phyloP scores from a whole-genome alignment of 352 stramenopile genomes.

The Globisporangium rhizosaccharum region DNA sequence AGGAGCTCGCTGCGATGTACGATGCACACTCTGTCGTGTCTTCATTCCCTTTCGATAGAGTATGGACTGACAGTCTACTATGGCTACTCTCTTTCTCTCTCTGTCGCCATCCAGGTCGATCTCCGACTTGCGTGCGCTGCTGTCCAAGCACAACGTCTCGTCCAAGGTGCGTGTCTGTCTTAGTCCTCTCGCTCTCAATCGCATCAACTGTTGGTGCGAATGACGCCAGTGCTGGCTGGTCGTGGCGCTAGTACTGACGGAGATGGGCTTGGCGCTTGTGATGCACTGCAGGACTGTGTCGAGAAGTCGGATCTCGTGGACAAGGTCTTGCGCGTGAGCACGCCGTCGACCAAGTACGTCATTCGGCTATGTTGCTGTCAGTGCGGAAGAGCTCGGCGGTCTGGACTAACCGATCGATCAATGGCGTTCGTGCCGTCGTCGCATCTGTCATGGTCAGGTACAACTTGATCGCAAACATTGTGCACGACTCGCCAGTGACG shows the following conservation, averaged over 20 bases:
- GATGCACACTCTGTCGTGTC: neutral
- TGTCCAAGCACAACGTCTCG: constrained; percentile 48
- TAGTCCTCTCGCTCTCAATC: too few relatives aligned
- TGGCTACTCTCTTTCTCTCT: neutral
- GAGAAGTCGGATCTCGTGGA: constrained; percentile 77
- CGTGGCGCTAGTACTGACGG: neutral
- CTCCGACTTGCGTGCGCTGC: constrained; percentile 47
- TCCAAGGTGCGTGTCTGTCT: constrained; percentile 23
- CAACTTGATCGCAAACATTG: constrained; percentile 97
- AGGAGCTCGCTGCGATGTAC: constrained; percentile 46
- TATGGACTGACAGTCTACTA: neutral
- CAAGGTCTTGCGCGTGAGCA: constrained; percentile 42
- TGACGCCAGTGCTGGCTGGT: too few relatives aligned
- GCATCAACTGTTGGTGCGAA: too few relatives aligned
- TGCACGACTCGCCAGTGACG: constrained; percentile 92
- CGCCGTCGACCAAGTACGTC: constrained; percentile 64
- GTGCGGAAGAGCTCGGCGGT: neutral
- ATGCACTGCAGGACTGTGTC: constrained; percentile 68
- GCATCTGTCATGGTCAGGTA: constrained; percentile 73
- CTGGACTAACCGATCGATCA: neutral
- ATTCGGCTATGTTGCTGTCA: neutral
- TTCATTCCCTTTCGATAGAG: neutral
- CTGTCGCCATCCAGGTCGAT: constrained; percentile 34
- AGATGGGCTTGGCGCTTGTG: neutral
- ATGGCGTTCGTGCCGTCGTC: constrained; percentile 2